phyloP scores from a whole-genome alignment of 2,329 filamentous ascomycete genomes.

The Lizonia empirigonia region DNA sequence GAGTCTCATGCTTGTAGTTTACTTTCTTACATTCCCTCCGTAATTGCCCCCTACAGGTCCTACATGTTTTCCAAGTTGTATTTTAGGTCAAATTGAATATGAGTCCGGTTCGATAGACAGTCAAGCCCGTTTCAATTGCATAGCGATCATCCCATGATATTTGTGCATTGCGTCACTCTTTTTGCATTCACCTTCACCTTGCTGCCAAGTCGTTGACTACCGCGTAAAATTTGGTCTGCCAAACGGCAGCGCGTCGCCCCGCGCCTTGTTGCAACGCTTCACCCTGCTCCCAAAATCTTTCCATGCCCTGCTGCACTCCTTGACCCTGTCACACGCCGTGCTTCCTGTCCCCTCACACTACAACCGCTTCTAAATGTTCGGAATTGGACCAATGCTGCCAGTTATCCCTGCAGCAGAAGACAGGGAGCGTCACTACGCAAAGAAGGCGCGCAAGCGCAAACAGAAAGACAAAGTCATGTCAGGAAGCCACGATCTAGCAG shows the following conservation, averaged over 20 bases:
- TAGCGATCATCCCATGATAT: not conserved
- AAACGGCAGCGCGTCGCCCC: not conserved
- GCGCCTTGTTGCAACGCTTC: conserved; percentile 1
- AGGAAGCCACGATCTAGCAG: not conserved
- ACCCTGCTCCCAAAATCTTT: not conserved
- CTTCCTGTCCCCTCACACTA: not conserved
- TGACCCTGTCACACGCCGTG: too few relatives aligned
- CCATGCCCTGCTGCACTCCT: not conserved
- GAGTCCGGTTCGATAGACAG: conserved; percentile 17
- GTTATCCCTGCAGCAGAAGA: not conserved
- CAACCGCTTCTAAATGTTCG: conserved; percentile 2
- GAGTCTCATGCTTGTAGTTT: conserved; percentile 16
- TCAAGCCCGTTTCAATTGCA: conserved; percentile 3
- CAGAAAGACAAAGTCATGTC: not conserved
- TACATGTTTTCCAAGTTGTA: conserved; percentile 18
- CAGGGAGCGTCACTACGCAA: not conserved
- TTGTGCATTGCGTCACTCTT: not conserved
- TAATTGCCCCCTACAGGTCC: conserved; percentile 21
- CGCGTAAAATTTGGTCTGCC: not conserved
- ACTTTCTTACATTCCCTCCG: conserved; percentile 18
- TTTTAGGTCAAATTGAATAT: conserved; percentile 23
- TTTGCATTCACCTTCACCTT: conserved; percentile 13
- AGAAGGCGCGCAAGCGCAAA: not conserved
- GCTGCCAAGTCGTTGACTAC: not conserved
- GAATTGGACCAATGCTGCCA: conserved; percentile 10